Percentiles rank a stretch among this genome's conserved stretches.
These are phyloP conservation scores for Pythium myriotylum DNA, from an alignment of 352 stramenopile species.

Conservation along the genomic window DNA sequence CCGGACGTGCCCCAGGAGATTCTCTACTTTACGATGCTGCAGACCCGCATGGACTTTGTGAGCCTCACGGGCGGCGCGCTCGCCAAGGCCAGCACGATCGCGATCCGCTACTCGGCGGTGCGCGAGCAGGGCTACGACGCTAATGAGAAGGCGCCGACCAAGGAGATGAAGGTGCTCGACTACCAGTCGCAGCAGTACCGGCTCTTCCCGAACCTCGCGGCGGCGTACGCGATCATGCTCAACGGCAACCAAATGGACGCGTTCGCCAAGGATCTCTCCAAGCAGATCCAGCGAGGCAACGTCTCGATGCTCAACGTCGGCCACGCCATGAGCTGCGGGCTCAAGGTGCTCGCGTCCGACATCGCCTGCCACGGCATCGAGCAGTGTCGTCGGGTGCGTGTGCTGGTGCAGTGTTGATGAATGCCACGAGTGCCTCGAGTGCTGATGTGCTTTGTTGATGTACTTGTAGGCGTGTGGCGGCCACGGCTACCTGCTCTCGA, in stretches of 20 bases:
- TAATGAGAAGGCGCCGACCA: constrained; percentile 46
- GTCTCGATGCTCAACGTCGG: constrained; percentile 45
- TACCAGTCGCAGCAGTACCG: constrained; percentile 96
- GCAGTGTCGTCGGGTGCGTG: constrained; percentile 34
- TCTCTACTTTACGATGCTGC: constrained; percentile 84
- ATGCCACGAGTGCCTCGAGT: too few species aligned
- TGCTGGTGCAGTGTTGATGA: too few species aligned
- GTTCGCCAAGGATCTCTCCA: constrained; percentile 45
- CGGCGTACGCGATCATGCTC: constrained; percentile 90
- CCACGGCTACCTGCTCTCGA: constrained; percentile 92
- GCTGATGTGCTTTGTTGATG: too few species aligned
- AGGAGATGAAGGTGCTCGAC: constrained; percentile 92
- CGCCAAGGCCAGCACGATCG: constrained; percentile 91
- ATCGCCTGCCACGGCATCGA: constrained; percentile 56
- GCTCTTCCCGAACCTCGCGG: constrained; percentile 91
- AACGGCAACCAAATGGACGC: constrained; percentile 55
- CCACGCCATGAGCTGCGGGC: constrained; percentile 64
- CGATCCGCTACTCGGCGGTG: constrained; percentile 94
- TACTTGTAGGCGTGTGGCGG: constrained; percentile 85
- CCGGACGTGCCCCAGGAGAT: constrained; percentile 48
- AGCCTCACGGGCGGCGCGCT: constrained; percentile 53
- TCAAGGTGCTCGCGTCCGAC: constrained; percentile 62
- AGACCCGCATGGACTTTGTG: constrained; percentile 73
- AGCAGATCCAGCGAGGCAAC: constrained; percentile 46
- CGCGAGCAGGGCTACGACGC: constrained; percentile 86